Evolutionary conservation across 441 rosid genomes (phyloP).

Genomic region (Erysimum cheiri): DNA sequence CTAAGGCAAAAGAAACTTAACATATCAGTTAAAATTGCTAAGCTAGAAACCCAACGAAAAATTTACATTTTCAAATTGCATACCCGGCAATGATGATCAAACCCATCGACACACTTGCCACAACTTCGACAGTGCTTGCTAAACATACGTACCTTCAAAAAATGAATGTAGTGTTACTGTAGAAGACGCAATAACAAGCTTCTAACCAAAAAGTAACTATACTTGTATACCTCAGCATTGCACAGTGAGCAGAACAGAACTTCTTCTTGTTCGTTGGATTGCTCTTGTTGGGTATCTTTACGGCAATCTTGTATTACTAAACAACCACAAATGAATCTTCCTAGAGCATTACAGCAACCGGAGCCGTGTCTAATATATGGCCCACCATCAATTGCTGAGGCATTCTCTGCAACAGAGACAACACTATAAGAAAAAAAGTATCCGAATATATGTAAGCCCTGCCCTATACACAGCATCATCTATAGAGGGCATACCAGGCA

Average conservation of each 20-base stretch:
- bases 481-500: constrained; percentile 23
- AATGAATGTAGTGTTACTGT: constrained; percentile 12
- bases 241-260: constrained; percentile 90
- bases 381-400: constrained; percentile 56
- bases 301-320: constrained; percentile 76
- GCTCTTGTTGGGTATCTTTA: constrained; percentile 58
- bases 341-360: constrained; percentile 55
- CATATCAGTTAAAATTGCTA: constrained; percentile 28
- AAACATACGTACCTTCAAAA: constrained; percentile 76
- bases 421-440: constrained; percentile 3
- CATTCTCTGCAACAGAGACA: constrained; percentile 53
- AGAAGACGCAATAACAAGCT: constrained; percentile 15
- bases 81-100: constrained; percentile 98
- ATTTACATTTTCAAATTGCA: constrained; percentile 34
- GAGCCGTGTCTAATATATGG: constrained; percentile 51
- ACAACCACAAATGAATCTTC: constrained; percentile 69
- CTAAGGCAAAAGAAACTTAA: constrained; percentile 53
- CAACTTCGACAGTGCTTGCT: constrained; percentile 99
- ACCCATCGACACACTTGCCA: constrained; percentile 94
- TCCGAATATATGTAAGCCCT: background rate
- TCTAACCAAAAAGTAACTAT: background rate
- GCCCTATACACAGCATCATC: constrained; percentile 13
- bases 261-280: constrained; percentile 61
- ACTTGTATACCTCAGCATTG: constrained; percentile 74
- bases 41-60: background rate